Evolutionary conservation across 345 rosid genomes (phyloP).

Genomic region (Citrus inodora): DNA sequence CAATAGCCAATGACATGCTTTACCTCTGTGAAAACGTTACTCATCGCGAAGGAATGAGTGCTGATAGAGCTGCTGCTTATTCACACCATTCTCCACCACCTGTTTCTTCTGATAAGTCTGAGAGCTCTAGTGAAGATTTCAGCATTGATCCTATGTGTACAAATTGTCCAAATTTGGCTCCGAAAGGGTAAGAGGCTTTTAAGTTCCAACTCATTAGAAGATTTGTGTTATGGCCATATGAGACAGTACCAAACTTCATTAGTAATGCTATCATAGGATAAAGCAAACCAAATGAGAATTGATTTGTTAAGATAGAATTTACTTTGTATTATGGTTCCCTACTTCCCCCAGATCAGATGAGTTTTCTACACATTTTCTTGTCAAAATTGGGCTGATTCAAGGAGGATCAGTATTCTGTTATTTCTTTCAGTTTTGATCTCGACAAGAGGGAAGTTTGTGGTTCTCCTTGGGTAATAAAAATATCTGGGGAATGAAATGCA

Average conservation of each 20-base stretch:
- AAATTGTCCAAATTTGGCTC: conserved; percentile 71
- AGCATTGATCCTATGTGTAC: conserved; percentile 81
- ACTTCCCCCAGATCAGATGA: not conserved
- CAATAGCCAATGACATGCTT: conserved; percentile 87
- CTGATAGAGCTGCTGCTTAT: conserved; percentile 51
- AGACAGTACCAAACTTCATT: not conserved
- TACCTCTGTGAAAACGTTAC: conserved; percentile 48
- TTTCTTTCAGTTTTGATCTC: not conserved
- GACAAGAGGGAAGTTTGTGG: not conserved
- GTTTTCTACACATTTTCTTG: not conserved
- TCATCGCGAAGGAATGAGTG: conserved; percentile 40
- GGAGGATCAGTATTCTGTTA: not conserved
- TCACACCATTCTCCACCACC: conserved; percentile 25
- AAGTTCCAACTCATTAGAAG: not conserved
- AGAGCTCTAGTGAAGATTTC: conserved; percentile 48
- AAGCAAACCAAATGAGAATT: not conserved
- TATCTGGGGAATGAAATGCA: not conserved
- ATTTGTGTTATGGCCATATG: not conserved
- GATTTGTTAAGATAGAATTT: not conserved
- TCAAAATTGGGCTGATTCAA: not conserved
- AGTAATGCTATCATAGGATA: not conserved
- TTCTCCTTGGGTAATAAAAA: not conserved
- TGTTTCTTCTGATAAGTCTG: conserved; percentile 18
- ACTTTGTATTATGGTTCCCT: not conserved
- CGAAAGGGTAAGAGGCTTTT: conserved; percentile 55